Evolutionary conservation across 2,329 filamentous ascomycete genomes (phyloP), one percentile per base, ranked within the genome.

Genomic region (Pyrenochaeta sp.): DNA sequence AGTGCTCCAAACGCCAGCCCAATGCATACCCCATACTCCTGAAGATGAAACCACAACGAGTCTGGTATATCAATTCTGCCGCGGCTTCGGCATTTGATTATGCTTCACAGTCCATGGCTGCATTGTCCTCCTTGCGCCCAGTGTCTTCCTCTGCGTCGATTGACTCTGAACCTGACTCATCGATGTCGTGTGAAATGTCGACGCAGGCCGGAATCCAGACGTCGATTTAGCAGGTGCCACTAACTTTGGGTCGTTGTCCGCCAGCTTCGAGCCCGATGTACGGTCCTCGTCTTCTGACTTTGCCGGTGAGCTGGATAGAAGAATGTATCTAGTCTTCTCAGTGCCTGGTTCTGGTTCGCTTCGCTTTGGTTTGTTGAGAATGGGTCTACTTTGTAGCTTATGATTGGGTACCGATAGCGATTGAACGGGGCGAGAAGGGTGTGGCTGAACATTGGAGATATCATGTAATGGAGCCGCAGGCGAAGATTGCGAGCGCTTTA

Each of bases 41-140:
- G 20, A 12, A 23, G 2, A 21, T 21, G 10, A 23, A 39, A 18
- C 36, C 5, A 12, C 12, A 23, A 39, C 36, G 11, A 6, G 10
- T 23, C n/a, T n/a, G 6, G 17, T 15, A 12, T 14, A 9, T 64
- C 54, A 65, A 18, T 48, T 45, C 18, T 46, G 56, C 40, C 63
- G 58, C 7, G 73, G 73, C 44, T 69, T 68, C 10, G 73, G 72
- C 56, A 65, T 67, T n/a, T 62, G 56, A 41, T 37, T 66, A 43
- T 68, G 61, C 47, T 75, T 75, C n/a, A 74, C 73, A 48, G 67
- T 77, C 82, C 82, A 84, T 2, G 80, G 79, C 56, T 82, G 77
- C 74, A 85, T 77, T 46, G 76, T 80, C 47, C 79, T 71, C 52
- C 79, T 75, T 54, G 82, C 75, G 1, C 83, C 83, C 49, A 84